phyloP scores from a whole-genome alignment of 1,284 basidiomycete genomes.

The Heterobasidion parviporum region DNA sequence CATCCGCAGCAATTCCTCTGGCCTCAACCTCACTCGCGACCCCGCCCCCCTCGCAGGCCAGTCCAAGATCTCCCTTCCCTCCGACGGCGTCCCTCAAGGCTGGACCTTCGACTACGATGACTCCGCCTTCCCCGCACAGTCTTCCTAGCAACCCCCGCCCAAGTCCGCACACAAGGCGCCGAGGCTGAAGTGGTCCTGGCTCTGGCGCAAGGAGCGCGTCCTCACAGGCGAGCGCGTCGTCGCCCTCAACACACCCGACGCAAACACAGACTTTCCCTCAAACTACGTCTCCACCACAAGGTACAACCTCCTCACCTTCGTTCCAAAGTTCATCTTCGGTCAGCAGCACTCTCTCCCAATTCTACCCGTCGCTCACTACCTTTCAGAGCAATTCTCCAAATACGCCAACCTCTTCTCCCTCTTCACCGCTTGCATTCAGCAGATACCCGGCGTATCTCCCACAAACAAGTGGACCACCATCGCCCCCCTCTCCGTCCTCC shows the following conservation, averaged over 20 bases:
- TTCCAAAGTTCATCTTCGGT: conserved; percentile 93
- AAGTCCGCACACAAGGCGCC: conserved; percentile 11
- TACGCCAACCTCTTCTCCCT: conserved; percentile 99
- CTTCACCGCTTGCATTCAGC: conserved; percentile 97
- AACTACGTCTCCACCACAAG: conserved; percentile 93
- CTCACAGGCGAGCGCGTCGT: conserved; percentile 63
- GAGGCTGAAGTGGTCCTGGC: conserved; percentile 57
- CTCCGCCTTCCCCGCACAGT: conserved; percentile 45
- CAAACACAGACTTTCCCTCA: conserved; percentile 68
- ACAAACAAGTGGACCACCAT: conserved; percentile 97
- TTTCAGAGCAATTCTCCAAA: conserved; percentile 92
- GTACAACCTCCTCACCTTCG: conserved; percentile 85
- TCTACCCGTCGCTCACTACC: neutral
- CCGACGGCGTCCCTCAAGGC: conserved; percentile 44
- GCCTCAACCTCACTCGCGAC: conserved; percentile 46
- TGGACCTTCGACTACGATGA: conserved; percentile 67
- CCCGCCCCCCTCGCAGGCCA: conserved; percentile 56
- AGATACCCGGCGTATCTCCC: conserved; percentile 96
- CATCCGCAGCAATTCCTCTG: conserved; percentile 67
- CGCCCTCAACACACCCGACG: conserved; percentile 60
- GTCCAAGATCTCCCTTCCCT: conserved; percentile 33
- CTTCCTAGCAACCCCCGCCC: conserved; percentile 46
- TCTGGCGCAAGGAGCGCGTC: conserved; percentile 62
- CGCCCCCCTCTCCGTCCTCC: conserved; percentile 81
- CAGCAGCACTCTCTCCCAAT: conserved; percentile 17